These are phyloP conservation scores for Sanghuangporus baumii DNA, from an alignment of 1,284 basidiomycete genomes.

Conservation along the genomic window DNA sequence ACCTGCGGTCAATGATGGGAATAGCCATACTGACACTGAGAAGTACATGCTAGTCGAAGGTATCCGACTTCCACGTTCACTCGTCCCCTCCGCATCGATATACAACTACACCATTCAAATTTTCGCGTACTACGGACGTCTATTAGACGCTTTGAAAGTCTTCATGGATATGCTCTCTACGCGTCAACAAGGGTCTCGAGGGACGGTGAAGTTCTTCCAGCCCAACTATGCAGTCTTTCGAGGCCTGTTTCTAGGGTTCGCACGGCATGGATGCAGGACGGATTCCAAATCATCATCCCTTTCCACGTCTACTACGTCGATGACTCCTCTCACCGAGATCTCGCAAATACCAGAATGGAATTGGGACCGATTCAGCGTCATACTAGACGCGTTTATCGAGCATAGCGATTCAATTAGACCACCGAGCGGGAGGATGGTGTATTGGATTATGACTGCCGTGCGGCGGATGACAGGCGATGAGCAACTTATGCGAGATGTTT, in stretches of 20 bases:
- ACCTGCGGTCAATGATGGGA: background rate
- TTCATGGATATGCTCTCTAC: conserved; percentile 69
- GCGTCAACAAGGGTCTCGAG: conserved; percentile 29
- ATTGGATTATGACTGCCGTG: conserved; percentile 63
- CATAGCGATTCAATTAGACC: conserved; percentile 30
- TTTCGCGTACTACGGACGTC: conserved; percentile 65
- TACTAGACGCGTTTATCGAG: conserved; percentile 56
- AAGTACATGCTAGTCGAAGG: conserved; percentile 12
- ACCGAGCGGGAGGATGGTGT: conserved; percentile 43
- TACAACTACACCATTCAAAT: conserved; percentile 67
- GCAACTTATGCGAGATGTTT: conserved; percentile 43
- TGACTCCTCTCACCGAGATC: conserved; percentile 7
- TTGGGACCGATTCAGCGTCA: conserved; percentile 42
- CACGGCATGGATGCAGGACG: conserved; percentile 41
- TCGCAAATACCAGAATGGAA: conserved; percentile 38
- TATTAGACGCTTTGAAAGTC: conserved; percentile 49
- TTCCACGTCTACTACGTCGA: background rate
- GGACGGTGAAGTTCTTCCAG: conserved; percentile 20
- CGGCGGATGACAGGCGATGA: conserved; percentile 51
- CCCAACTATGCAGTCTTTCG: conserved; percentile 56
- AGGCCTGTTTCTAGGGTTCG: conserved; percentile 74
- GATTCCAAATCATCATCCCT: background rate
- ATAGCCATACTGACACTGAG: conserved; percentile 23
- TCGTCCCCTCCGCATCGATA: conserved; percentile 53
- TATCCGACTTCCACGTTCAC: conserved; percentile 2